These are phyloP conservation scores for Coelastrella sp. DNA, from an alignment of 139 green algal genomes.

Conservation along the genomic window DNA sequence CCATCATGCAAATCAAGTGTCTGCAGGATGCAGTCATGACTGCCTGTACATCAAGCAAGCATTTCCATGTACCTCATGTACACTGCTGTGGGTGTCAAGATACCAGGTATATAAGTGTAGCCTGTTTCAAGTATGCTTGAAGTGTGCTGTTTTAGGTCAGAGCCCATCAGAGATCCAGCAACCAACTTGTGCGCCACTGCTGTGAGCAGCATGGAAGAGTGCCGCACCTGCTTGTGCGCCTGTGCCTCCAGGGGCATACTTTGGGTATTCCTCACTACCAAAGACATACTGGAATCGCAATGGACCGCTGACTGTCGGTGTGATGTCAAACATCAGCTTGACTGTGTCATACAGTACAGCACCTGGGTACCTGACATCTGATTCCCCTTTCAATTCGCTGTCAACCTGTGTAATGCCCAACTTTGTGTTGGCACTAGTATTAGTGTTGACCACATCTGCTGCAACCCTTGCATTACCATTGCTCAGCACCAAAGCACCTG, in stretches of 20 bases:
- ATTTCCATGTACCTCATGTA: background rate
- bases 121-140: too few species aligned
- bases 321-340: conserved; percentile 3
- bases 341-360: background rate
- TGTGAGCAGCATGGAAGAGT: background rate
- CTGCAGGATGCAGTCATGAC: background rate
- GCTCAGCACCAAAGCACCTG: background rate
- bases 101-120: too few species aligned
- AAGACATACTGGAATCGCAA: conserved; percentile 36
- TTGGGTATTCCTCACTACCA: conserved; percentile 17
- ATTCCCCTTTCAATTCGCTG: too few species aligned
- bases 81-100: background rate
- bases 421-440: background rate
- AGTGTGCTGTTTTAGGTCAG: background rate
- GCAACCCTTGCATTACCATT: background rate
- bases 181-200: background rate
- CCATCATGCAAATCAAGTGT: background rate
- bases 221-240: background rate
- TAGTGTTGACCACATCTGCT: background rate
- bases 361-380: background rate
- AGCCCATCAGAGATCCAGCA: background rate
- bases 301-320: background rate
- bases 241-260: background rate
- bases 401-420: background rate
- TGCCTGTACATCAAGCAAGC: background rate